Conservation (phyloP, 2,329 filamentous ascomycete species). For the Fusarium stilboides region DNA sequence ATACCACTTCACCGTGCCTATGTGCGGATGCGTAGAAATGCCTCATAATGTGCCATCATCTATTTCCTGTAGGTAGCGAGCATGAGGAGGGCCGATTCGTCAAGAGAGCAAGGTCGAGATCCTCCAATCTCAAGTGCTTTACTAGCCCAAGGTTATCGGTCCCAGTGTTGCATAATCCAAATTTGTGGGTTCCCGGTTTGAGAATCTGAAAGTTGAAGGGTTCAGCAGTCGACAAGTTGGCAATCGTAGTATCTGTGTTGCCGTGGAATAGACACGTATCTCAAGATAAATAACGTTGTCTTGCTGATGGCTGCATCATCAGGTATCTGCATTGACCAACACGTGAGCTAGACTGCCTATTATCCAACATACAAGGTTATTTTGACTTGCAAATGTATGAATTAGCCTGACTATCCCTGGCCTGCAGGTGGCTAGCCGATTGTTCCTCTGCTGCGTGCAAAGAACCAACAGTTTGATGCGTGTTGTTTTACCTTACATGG, state of each 20-base stretch:
- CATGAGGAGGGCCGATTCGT: slow-evolving; percentile 30
- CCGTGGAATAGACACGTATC: background rate
- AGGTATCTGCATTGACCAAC: background rate
- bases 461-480: slow-evolving; percentile 4
- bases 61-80: slow-evolving; percentile 8
- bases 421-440: slow-evolving; percentile 6
- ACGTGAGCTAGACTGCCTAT: slow-evolving; percentile 5
- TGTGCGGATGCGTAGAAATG: slow-evolving; percentile 42
- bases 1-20: slow-evolving; percentile 43
- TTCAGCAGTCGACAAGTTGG: background rate
- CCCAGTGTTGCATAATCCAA: background rate
- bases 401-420: slow-evolving; percentile 1
- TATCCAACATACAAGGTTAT: background rate
- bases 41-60: slow-evolving; percentile 41
- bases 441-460: background rate
- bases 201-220: background rate
- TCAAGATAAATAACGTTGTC: background rate
- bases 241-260: background rate
- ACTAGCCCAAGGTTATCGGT: slow-evolving; percentile 12
- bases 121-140: slow-evolving; percentile 17
- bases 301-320: slow-evolving; percentile 2
- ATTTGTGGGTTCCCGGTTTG: background rate
- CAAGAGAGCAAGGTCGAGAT: slow-evolving; percentile 33
- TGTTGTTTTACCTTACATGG: no score
- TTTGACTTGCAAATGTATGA: slow-evolving; percentile 3